Base-by-base conservation (phyloP, 2,329 filamentous ascomycete species). In the Parascedosporium putredinis region DNA sequence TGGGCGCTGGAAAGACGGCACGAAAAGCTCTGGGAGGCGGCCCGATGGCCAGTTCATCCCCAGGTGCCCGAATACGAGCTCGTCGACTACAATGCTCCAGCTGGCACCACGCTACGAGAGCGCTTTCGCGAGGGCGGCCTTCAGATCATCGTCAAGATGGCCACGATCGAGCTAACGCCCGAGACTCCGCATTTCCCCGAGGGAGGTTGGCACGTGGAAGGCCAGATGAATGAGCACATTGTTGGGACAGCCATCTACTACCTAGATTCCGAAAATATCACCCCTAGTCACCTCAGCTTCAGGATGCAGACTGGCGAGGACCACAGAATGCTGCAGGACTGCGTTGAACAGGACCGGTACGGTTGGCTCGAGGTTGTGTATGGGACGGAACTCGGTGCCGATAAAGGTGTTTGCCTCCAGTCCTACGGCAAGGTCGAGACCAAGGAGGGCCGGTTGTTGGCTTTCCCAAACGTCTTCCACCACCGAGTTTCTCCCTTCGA, bases 101-200 rank as follows among this genome's bases (percentile, higher is more conserved):
- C 42, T 23, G 14, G 55, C 6, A 51, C 34, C 14, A 46, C 44
- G 16, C 53, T 63, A n/a, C 34, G 54, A 9, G 47, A 59, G 5
- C 52, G 47, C 20, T 63, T 62, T 51, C 53, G 59, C 6, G 56
- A 67, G 1, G 59, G 61, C 5, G 72, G 74, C 2, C 57, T 84
- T 3, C 81, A 86, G 56, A 61, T 85, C 33, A 79, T 85, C 46
- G 72, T 83, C 29, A 83, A 84, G 57, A 66, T 86, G 54, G 71
- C 77, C 1, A 74, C 70, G 31, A 75, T 83, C 45, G 68, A 81
- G 38, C 66, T 83, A 8, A 74, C 68, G 0, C 76, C 77, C 0
- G 71, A 74, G n/a, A 69, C 75, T 8, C 73, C 75, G 0, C 54
- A 57, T 0, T 80, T 74, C 52, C 56, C 60, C 1, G 68, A 67